Evolutionary conservation across 257 asterid genomes (phyloP).

Genomic region (Solanum medicagineum): DNA sequence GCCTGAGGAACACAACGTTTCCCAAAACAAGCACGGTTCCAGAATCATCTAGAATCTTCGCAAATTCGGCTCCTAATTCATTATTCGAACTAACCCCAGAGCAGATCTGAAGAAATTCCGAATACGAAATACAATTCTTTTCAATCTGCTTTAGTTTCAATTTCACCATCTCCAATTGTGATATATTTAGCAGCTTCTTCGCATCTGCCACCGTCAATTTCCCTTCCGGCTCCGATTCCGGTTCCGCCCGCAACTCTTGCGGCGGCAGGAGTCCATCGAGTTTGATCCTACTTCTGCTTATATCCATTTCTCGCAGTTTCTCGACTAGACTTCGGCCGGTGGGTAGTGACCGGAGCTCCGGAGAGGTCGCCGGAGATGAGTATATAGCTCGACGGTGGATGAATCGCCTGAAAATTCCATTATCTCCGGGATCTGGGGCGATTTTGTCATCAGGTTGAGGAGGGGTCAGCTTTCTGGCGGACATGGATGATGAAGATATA

Average conservation of each 20-base stretch:
- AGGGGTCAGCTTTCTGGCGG: neutral
- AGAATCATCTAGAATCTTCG: conserved; percentile 9
- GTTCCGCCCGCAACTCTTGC: neutral
- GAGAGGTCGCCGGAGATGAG: neutral
- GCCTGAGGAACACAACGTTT: conserved; percentile 10
- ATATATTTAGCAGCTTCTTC: neutral
- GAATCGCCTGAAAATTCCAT: neutral
- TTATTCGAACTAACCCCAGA: neutral
- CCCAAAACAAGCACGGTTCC: conserved; percentile 13
- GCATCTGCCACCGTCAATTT: neutral
- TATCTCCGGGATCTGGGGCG: neutral
- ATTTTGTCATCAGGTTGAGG: neutral
- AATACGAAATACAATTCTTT: neutral
- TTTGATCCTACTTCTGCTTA: neutral
- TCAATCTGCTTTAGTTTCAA: neutral
- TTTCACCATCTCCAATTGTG: conserved; percentile 12
- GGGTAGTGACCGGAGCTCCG: neutral
- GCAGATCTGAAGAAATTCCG: conserved; percentile 9
- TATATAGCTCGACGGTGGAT: neutral
- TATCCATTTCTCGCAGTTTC: neutral
- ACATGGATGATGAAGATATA: neutral
- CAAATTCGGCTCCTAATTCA: neutral
- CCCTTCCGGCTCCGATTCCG: neutral
- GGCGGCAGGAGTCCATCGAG: conserved; percentile 3
- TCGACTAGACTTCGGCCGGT: conserved; percentile 1